Evolutionary conservation across 208 protist genomes (phyloP).

Genomic region (Wallacemonas sp.): DNA sequence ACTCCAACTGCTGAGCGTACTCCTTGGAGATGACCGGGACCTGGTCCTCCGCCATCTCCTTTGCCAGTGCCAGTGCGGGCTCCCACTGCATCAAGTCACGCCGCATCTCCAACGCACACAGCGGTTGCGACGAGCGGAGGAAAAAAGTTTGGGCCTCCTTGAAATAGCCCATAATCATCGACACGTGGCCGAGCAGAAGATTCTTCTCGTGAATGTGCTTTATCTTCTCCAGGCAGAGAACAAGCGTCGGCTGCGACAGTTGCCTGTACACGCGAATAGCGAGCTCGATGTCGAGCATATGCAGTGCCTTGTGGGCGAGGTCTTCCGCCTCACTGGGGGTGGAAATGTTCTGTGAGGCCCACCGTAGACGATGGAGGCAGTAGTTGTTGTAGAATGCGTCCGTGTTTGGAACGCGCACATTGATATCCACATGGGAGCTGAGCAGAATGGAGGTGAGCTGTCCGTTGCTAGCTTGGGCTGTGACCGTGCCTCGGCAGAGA

Average conservation of each 20-base stretch:
- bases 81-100: conserved; percentile 98
- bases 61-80: conserved; percentile 90
- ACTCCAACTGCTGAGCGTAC: conserved; percentile 96
- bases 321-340: conserved; percentile 76
- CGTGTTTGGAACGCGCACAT: conserved; percentile 42
- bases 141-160: conserved; percentile 94
- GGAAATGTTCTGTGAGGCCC: conserved; percentile 88
- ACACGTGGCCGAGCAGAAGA: conserved; percentile 95
- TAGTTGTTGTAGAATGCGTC: conserved; percentile 92
- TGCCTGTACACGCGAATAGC: conserved; percentile 94
- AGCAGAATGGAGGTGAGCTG: conserved; percentile 67
- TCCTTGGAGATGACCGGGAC: conserved; percentile 93
- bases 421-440: conserved; percentile 71
- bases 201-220: conserved; percentile 93
- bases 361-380: conserved; percentile 90
- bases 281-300: conserved; percentile 93
- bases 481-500: conserved; percentile 77
- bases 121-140: conserved; percentile 88
- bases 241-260: conserved; percentile 91
- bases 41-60: conserved; percentile 88
- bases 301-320: conserved; percentile 89
- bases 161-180: conserved; percentile 93
- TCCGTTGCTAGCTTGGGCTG: conserved; percentile 76
- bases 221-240: conserved; percentile 92
- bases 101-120: conserved; percentile 96